Conservation (phyloP, 2,329 filamentous ascomycete species). For the Aspergillus fructus region DNA sequence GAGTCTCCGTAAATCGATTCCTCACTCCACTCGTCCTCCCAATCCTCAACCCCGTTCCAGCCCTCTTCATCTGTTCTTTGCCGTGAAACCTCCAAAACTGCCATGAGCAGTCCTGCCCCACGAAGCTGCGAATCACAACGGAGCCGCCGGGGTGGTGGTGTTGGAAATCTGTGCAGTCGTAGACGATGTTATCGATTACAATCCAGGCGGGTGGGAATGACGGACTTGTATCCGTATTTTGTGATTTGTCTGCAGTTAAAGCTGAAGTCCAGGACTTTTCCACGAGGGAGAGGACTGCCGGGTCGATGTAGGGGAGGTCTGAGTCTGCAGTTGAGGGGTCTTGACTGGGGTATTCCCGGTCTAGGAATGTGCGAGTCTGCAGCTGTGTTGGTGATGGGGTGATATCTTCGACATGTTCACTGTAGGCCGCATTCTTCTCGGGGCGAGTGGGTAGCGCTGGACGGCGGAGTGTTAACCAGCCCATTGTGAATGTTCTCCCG, state of each 20-base stretch:
- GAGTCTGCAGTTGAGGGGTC: background rate
- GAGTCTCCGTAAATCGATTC: background rate
- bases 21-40: background rate
- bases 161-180: background rate
- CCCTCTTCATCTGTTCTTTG: slow-evolving; percentile 14
- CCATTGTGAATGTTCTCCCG: background rate
- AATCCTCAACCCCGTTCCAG: background rate
- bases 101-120: slow-evolving; percentile 33
- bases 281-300: background rate
- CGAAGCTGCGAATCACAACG: slow-evolving; percentile 29
- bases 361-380: background rate
- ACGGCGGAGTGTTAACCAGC: background rate
- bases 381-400: background rate
- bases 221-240: background rate
- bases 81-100: slow-evolving; percentile 33
- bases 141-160: slow-evolving; percentile 30
- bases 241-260: background rate
- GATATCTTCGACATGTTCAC: background rate
- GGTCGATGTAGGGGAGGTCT: background rate
- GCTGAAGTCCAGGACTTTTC: background rate
- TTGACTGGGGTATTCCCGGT: background rate
- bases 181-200: background rate
- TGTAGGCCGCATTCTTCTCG: background rate
- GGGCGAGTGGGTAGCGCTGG: background rate
- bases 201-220: background rate